Base-by-base conservation (phyloP, 495 filamentous ascomycete genomes). In the Annulohypoxylon stygium region DNA sequence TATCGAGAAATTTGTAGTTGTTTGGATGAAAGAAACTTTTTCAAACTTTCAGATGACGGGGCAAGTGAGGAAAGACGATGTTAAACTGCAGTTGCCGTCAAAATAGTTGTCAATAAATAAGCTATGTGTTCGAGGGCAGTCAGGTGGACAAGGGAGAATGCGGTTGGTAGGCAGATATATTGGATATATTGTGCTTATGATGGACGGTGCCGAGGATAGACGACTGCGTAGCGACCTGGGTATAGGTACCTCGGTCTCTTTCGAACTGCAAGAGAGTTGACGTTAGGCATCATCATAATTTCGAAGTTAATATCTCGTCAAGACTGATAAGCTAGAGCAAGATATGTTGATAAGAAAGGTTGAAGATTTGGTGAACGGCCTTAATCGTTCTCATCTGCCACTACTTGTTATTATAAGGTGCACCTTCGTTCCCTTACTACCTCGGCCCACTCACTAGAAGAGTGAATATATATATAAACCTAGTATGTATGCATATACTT, bases 251-350 rank as follows among this genome's bases (percentile, higher is more conserved):
- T 41, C 25, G 33, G 11, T 39, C 50, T 11, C 34, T 64, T 33
- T 48, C 4, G 64, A 45, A 25, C 50, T 43, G 59, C 9, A 58
- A 12, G 25, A 25, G 3, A 2, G 18, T 36, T 45, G 16, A 30
- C 20, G 48, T 23, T 59, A 50, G 51, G 59, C 26, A 64, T 33
- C 20, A 58, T 39, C 16, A 33, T 16, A 20, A n/a, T 64, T 57
- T 70, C 18, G 18, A 51, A 39, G 59, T 51, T 0, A 39, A 26
- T 50, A 65, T 34, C 43, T 70, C 47, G 34, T 43, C 41, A 70
- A 45, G 53, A 53, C 61, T 70, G 43, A 65, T 30, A 43, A 50
- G 45, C 43, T 1, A n/a, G 43, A 30, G 43, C 11, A 68, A 16
- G 23, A n/a, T 0, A 16, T 14, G 2, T n/a, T 43, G 4, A 14